phyloP scores from a whole-genome alignment of 2,329 filamentous ascomycete genomes.

The Aspergillus fumigatus region DNA sequence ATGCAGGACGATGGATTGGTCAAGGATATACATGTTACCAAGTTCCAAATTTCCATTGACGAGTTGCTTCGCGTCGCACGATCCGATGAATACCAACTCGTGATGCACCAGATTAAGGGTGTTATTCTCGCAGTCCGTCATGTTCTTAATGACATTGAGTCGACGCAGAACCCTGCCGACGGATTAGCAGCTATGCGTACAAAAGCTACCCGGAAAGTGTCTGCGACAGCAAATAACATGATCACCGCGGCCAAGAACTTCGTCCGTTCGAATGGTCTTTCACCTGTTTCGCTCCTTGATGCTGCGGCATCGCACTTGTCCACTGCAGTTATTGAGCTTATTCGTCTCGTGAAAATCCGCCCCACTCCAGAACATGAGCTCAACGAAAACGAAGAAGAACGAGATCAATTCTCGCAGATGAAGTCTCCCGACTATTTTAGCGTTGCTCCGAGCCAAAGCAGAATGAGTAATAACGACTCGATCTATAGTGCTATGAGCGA shows the following conservation, averaged over 20 bases:
- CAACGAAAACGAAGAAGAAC: conserved; percentile 73
- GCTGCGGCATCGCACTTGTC: conserved; percentile 89
- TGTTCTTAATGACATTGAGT: conserved; percentile 73
- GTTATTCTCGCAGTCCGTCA: conserved; percentile 78
- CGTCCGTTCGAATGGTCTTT: conserved; percentile 73
- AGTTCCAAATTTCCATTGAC: conserved; percentile 91
- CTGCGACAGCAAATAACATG: conserved; percentile 90
- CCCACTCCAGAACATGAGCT: conserved; percentile 69
- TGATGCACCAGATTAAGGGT: conserved; percentile 80
- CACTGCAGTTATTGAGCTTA: conserved; percentile 76
- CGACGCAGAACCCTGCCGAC: conserved; percentile 53
- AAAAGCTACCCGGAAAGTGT: conserved; percentile 75
- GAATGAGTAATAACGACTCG: conserved; percentile 63
- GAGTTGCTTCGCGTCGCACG: conserved; percentile 78
- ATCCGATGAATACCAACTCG: conserved; percentile 64
- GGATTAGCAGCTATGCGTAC: conserved; percentile 56
- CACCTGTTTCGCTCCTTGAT: conserved; percentile 88
- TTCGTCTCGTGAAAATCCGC: conserved; percentile 78
- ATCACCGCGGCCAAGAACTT: conserved; percentile 96
- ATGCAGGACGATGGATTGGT: conserved; percentile 70
- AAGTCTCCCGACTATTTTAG: conserved; percentile 65
- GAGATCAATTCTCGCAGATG: conserved; percentile 58
- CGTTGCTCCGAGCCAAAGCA: conserved; percentile 47
- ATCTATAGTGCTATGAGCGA: conserved; percentile 70
- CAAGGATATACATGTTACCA: conserved; percentile 88